phyloP scores from a whole-genome alignment of 495 filamentous ascomycete species.

The Annulohypoxylon moriforme region DNA sequence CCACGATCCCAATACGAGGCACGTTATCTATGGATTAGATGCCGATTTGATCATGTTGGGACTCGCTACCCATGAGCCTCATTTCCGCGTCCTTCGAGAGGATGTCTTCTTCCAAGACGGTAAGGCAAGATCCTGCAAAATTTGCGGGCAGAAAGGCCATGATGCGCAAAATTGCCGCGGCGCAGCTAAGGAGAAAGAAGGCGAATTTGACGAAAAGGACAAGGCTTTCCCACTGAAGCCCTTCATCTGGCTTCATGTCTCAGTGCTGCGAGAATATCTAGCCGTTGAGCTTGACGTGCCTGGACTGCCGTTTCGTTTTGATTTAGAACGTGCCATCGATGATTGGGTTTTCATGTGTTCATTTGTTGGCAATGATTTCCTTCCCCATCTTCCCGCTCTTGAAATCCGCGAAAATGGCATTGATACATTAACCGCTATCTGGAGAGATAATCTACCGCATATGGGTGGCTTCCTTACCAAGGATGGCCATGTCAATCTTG shows the following conservation, averaged over 20 bases:
- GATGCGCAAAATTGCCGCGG: conserved; percentile 85
- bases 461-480: conserved; percentile 97
- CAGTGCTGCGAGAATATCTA: conserved; percentile 91
- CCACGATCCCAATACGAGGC: conserved; percentile 95
- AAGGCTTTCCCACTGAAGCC: conserved; percentile 77
- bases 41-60: conserved; percentile 99
- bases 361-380: conserved; percentile 99
- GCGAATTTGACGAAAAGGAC: conserved; percentile 87
- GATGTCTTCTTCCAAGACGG: conserved; percentile 95
- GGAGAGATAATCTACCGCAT: conserved; percentile 87
- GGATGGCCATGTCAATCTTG: conserved; percentile 90
- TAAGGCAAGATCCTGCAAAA: conserved; percentile 79
- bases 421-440: conserved; percentile 93
- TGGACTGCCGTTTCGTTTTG: conserved; percentile 77
- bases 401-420: conserved; percentile 98
- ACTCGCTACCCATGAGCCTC: conserved; percentile 94
- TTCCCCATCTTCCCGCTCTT: conserved; percentile 94
- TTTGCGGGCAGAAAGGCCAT: conserved; percentile 93
- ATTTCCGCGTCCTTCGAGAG: conserved; percentile 96
- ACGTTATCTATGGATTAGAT: conserved; percentile 96
- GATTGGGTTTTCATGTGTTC: conserved; percentile 99
- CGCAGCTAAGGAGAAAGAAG: conserved; percentile 82
- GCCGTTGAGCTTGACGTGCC: conserved; percentile 87
- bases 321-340: conserved; percentile 95
- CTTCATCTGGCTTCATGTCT: conserved; percentile 98